Base-by-base conservation (phyloP, 495 filamentous ascomycete species). In the Lepidopterella palustris region DNA sequence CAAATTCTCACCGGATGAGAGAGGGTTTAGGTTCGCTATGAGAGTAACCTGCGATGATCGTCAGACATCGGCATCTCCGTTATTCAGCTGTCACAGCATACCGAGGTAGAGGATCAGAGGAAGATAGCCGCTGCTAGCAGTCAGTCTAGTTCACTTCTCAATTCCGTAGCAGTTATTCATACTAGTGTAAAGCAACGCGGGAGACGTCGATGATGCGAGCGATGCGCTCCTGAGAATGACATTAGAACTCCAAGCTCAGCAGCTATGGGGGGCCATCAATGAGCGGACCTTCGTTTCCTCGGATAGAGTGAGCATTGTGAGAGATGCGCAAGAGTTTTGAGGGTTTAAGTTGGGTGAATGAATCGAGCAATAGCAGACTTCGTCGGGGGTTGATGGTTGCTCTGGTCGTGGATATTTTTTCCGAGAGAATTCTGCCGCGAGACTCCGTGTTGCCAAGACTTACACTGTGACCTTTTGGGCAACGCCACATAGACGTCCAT, bases 111-210 rank as follows among this genome's bases (percentile, higher is more conserved):
- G 79, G 72, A 98, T 95, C 75, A 98, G 76, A 71, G 93, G 93
- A 48, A 98, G 81, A 72, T 97, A 98, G 73, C 93, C 93, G 79
- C 92, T 96, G 68, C 60, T 65, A 23, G 13, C 27, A 29, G 48
- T 74, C 82, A 59, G 24, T 31, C 15, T 11, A 56, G 80, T 75
- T 63, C 1, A 53, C 40, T 11, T 26, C 21, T 53, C 42, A 45
- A 63, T 26, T n/a, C 18, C 27, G 35, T 35, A 15, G 13, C 15
- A 57, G 29, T 53, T 51, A 31, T 28, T 35, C 83, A 49, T 83
- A 96, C 92, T 97, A 98, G 78, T 98, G 93, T 71, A 98, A 87
- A n/a, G 89, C 90, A 63, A 97, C 84, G 60, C 92, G 84, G 55
- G 90, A 95, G 72, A 96, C 78, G 72, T 98, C 93, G 68, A 98